These are phyloP conservation scores for Paecilomyces fulvus DNA, from an alignment of 2,329 filamentous ascomycete genomes.

Conservation along the genomic window DNA sequence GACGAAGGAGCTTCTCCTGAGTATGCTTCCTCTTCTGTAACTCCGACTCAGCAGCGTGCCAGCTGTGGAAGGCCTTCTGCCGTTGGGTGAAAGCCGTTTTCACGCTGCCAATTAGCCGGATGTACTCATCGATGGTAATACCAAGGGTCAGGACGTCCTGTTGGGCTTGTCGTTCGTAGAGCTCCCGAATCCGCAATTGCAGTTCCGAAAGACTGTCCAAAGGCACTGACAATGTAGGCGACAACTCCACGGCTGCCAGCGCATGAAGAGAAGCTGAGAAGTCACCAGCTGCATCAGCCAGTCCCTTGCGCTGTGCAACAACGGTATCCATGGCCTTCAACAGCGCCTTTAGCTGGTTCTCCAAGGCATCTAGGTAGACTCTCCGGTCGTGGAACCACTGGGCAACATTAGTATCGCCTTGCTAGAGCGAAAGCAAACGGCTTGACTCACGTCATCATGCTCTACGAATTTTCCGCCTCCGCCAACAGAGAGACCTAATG, in stretches of 20 bases:
- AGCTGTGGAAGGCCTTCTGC: conserved; percentile 91
- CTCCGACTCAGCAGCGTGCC: conserved; percentile 86
- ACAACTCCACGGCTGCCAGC: conserved; percentile 85
- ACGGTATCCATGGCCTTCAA: conserved; percentile 93
- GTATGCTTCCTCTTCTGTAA: conserved; percentile 78
- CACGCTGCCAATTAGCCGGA: conserved; percentile 86
- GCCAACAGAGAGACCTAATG: conserved; percentile 70
- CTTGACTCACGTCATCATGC: conserved; percentile 75
- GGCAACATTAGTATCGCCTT: conserved; percentile 13
- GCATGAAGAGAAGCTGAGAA: conserved; percentile 91
- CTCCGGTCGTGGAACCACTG: conserved; percentile 97
- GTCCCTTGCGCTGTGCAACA: conserved; percentile 80
- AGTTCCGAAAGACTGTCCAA: conserved; percentile 87
- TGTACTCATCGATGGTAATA: conserved; percentile 97
- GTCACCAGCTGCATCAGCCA: conserved; percentile 87
- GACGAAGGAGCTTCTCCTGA: conserved; percentile 90
- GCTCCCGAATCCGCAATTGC: conserved; percentile 84
- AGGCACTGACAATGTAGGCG: conserved; percentile 76
- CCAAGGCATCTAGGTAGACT: conserved; percentile 87
- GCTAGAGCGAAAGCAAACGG: conserved; percentile 1
- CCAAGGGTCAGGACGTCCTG: conserved; percentile 94
- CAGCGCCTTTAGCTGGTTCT: conserved; percentile 80
- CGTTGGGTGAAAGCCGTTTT: conserved; percentile 88
- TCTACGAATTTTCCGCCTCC: conserved; percentile 83
- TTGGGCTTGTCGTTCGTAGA: conserved; percentile 94